Conservation (phyloP, 495 filamentous ascomycete genomes). For the Pseudotulostoma volvatum region DNA sequence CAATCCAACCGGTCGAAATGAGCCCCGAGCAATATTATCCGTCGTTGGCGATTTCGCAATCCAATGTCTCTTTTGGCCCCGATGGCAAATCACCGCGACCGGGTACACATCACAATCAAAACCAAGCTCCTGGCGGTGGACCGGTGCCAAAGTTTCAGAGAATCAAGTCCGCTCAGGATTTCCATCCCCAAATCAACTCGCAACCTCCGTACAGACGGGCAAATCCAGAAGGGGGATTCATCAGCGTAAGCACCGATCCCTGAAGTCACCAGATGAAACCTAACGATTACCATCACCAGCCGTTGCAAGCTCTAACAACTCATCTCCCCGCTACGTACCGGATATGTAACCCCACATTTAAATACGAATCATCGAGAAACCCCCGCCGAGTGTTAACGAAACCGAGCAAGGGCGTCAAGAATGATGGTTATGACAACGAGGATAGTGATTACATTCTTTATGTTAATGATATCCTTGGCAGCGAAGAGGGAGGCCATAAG, state of each 20-base stretch:
- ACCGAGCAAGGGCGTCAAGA: conserved; percentile 96
- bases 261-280: conserved; percentile 2
- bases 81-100: conserved; percentile 60
- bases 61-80: conserved; percentile 53
- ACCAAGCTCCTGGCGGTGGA: conserved; percentile 38
- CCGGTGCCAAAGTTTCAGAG: conserved; percentile 80
- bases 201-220: conserved; percentile 88
- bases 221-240: conserved; percentile 95
- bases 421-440: conserved; percentile 98
- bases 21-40: conserved; percentile 53
- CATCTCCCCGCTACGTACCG: conserved; percentile 91
- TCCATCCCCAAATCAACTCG: conserved; percentile 65
- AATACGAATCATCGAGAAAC: conserved; percentile 98
- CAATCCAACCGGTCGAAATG: conserved; percentile 48
- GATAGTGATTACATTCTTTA: conserved; percentile 99
- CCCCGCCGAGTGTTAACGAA: conserved; percentile 96
- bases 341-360: conserved; percentile 96
- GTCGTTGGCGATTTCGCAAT: conserved; percentile 45
- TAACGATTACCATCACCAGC: conserved; percentile 38
- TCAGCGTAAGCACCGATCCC: conserved; percentile 53
- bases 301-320: conserved; percentile 86
- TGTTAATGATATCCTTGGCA: conserved; percentile 96
- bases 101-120: conserved; percentile 26
- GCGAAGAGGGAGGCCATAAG: conserved; percentile 96
- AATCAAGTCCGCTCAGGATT: conserved; percentile 50